Evolutionary conservation across 208 protist species (phyloP), one percentile per base, ranked within the genome.

Genomic region (Trypanosoma lewisi): DNA sequence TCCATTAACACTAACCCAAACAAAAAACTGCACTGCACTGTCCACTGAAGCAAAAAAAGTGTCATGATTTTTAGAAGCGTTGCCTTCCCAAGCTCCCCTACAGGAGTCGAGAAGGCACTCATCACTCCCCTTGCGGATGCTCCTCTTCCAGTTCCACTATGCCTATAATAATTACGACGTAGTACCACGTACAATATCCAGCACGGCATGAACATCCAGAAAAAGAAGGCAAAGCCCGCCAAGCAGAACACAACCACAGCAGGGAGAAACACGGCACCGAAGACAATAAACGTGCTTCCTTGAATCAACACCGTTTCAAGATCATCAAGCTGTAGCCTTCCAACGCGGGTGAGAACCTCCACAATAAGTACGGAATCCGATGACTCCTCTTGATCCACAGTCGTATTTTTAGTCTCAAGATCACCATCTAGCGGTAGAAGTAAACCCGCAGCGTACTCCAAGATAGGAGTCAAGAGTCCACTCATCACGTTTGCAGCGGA

Each of bases 261-360:
- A 39, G 34, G 11, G 34, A 11, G 49, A 12, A 85, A 37, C 33
- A 85, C 68, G 11, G 79, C 73, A 3, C 77, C 54, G 47, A 85
- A 83, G 4, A 67, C 64, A 53, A 89, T 82, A 54, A 89, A 89
- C 34, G 62, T 70, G 25, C 73, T 69, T 39, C 79, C 77, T 48
- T 89, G 83, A 56, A 85, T 74, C 17, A 83, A 44, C 21, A 89
- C 83, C 0, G 73, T 89, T 28, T 75, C 67, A 37, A 89, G 59
- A 61, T 81, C 73, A 17, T 78, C 67, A 19, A 89, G 65, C 63
- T 89, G 66, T 16, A 85, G 44, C 28, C 60, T 67, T 19, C 73
- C 58, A 31, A 85, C 73, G 27, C 67, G 78, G n/a, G 80, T 36
- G 37, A 89, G 69, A 27, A 89, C 47, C 66, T 85, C 75, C 19